A percentile compares a stretch with the other conserved stretches of the same genome.
Evolutionary conservation across 805 yeast genomes (phyloP).

Genomic region (Wickerhamomyces mucosus): DNA sequence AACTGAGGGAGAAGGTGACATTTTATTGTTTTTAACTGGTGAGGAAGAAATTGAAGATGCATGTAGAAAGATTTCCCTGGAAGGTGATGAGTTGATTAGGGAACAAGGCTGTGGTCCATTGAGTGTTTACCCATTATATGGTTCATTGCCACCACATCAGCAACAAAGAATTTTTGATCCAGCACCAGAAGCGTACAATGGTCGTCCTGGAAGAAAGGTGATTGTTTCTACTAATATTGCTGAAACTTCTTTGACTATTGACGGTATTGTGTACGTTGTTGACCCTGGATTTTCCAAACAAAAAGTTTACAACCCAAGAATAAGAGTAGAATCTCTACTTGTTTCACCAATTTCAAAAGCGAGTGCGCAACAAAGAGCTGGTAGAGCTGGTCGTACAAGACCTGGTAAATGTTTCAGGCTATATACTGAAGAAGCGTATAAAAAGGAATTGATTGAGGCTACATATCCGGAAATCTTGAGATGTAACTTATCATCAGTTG

Average conservation of each 20-base stretch:
- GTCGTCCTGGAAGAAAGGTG: slow-evolving; percentile 91
- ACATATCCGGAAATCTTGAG: slow-evolving; percentile 93
- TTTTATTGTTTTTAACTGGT: slow-evolving; percentile 82
- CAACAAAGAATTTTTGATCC: slow-evolving; percentile 91
- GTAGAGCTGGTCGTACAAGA: slow-evolving; percentile 99
- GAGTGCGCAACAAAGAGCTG: slow-evolving; percentile 96
- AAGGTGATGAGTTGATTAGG: slow-evolving; percentile 79
- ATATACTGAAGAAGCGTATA: slow-evolving; percentile 94
- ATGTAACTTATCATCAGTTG: slow-evolving; percentile 85
- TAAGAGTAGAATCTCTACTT: slow-evolving; percentile 86
- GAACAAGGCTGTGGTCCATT: slow-evolving; percentile 89
- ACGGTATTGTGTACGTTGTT: slow-evolving; percentile 93
- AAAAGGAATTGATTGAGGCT: slow-evolving; percentile 88
- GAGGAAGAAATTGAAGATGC: slow-evolving; percentile 98
- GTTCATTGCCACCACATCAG: slow-evolving; percentile 92
- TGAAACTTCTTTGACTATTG: slow-evolving; percentile 94
- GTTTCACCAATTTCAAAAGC: slow-evolving; percentile 97
- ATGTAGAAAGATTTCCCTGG: slow-evolving; percentile 76
- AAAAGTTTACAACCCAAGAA: slow-evolving; percentile 92
- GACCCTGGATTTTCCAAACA: slow-evolving; percentile 97
- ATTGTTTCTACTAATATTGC: slow-evolving; percentile 93
- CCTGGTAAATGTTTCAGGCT: slow-evolving; percentile 97
- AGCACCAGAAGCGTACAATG: slow-evolving; percentile 68
- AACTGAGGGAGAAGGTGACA: slow-evolving; percentile 90
- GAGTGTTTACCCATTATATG: slow-evolving; percentile 86